Percentiles rank a stretch among this genome's conserved stretches.
Conservation (phyloP, 352 stramenopile species). For the Aphanomyces invadans region DNA sequence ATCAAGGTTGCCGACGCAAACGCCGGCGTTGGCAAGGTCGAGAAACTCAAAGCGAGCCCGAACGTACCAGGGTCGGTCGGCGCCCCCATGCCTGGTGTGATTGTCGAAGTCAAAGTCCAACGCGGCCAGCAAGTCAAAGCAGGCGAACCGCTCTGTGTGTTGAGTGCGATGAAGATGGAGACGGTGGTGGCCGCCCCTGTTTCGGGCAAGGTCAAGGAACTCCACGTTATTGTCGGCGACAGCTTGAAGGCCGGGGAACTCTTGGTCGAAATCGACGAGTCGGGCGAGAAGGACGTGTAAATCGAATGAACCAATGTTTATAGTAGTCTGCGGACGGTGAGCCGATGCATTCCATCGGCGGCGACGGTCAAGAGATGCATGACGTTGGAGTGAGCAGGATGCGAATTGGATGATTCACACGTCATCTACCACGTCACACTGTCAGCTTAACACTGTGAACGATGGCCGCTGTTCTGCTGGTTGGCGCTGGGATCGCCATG, state of each 20-base stretch:
- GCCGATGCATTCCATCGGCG: no score
- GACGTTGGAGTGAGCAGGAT: no score
- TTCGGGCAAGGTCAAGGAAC: constrained; percentile 82
- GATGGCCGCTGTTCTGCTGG: no score
- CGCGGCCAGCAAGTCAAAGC: constrained; percentile 88
- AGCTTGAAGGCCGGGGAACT: constrained; percentile 93
- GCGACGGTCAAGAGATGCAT: no score
- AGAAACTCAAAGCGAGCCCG: constrained; percentile 83
- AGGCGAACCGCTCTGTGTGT: constrained; percentile 88
- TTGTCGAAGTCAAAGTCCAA: constrained; percentile 93
- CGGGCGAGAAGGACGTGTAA: constrained; percentile 14
- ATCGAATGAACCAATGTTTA: no score
- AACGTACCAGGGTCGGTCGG: constrained; percentile 80
- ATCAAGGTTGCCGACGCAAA: constrained; percentile 90
- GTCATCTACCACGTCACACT: no score
- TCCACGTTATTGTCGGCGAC: constrained; percentile 90
- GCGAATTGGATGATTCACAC: no score
- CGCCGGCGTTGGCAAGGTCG: constrained; percentile 47
- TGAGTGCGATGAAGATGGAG: constrained; percentile 99
- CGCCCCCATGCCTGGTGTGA: constrained; percentile 95
- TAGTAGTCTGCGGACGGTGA: no score
- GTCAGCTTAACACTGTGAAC: no score
- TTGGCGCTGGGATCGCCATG: no score
- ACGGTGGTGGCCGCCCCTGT: constrained; percentile 90
- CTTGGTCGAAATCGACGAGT: constrained; percentile 92